These are phyloP conservation scores for Trichophyton verrucosum DNA, from an alignment of 2,329 filamentous ascomycete species.

Conservation along the genomic window DNA sequence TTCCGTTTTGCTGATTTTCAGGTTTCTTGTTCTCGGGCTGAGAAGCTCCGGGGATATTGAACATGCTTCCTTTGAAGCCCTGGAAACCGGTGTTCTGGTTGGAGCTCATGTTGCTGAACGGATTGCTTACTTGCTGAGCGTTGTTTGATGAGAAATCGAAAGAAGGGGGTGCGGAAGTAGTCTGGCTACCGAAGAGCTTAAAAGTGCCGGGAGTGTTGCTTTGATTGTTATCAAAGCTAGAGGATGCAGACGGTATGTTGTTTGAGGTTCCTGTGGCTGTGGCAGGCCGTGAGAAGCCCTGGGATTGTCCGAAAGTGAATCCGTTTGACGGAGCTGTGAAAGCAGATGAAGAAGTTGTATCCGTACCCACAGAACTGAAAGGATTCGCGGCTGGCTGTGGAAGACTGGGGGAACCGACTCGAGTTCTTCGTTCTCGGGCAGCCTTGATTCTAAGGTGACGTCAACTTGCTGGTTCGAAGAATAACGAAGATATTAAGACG, in stretches of 20 bases:
- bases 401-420: conserved; percentile 16
- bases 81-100: conserved; percentile 16
- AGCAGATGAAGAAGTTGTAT: conserved; percentile 16
- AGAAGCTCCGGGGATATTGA: conserved; percentile 19
- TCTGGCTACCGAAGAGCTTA: conserved; percentile 10
- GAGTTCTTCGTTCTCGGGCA: conserved; percentile 17
- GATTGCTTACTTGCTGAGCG: conserved; percentile 21
- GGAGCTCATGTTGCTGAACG: conserved; percentile 24
- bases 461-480: background rate
- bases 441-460: conserved; percentile 20
- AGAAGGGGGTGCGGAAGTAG: conserved; percentile 17
- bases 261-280: conserved; percentile 15
- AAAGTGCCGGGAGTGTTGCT: conserved; percentile 11
- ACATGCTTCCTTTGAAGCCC: conserved; percentile 25
- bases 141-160: conserved; percentile 24
- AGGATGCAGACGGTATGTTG: conserved; percentile 20
- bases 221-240: conserved; percentile 21
- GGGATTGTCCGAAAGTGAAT: conserved; percentile 26
- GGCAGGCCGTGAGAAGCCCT: conserved; percentile 24
- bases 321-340: conserved; percentile 19
- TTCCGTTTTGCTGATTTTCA: conserved; percentile 6
- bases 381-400: conserved; percentile 18
- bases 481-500: background rate
- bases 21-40: conserved; percentile 8
- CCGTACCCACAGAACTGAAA: conserved; percentile 22